Evolutionary conservation across 805 yeast genomes (phyloP), one percentile per base, ranked within the genome.

Genomic region (Myxozyma nipponensis): DNA sequence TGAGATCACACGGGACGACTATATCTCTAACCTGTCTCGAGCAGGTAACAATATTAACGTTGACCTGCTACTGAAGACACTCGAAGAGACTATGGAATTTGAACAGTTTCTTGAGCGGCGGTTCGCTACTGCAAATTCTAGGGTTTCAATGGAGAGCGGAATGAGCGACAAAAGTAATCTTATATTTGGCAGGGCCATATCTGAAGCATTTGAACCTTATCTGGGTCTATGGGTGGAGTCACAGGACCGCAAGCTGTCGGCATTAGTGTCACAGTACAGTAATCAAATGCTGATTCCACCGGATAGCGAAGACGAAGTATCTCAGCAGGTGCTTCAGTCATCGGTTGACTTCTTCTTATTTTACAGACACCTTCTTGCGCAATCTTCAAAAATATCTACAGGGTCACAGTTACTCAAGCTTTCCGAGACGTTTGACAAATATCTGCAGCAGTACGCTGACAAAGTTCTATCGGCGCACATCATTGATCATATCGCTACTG

Each of bases 311-410:
- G 72, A 72, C 46, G 74, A 75, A 32, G 77, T 75, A 36, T 72
- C 77, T 7, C 78, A 84, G 3, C 78, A 83, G 61, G 90, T 93
- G 15, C 73, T 93, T 6, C 86, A 84, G 35, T 86, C 96, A 0
- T 85, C 95, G 9, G 87, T 95, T 0, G 97, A 91, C 58, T 68
- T 93, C 30, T 90, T 93, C 67, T 78, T 88, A 61, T 69, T 78
- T 2, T 90, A 86, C 64, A 78, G 95, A 52, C 82, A 82, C 43
- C 70, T 85, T 6, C 67, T 93, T 34, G 73, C 82, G 21, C 96
- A 87, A 63, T 74, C 89, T 7, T 68, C 85, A 15, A 80, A 77
- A 51, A 66, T 85, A 21, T 70, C 80, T 1, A 75, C 74, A 1
- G 75, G 76, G 3, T 66, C 66, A 2, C 50, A 50, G 22, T 71